phyloP scores from a whole-genome alignment of 345 rosid genomes.

The Orychophragmus violaceus region DNA sequence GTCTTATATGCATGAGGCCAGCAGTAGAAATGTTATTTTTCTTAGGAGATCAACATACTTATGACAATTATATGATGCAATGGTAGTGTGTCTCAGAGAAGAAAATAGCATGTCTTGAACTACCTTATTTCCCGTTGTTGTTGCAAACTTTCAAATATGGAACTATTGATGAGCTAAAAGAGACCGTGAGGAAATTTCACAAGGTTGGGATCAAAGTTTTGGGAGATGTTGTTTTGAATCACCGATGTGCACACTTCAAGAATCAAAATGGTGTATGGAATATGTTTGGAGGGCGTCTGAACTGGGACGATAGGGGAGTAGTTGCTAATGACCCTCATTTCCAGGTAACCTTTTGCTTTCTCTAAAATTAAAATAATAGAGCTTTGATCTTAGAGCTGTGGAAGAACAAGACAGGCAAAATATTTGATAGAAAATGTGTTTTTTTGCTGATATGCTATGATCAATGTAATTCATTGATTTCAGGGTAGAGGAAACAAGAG shows the following conservation, averaged over 20 bases:
- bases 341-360: slow-evolving; percentile 46
- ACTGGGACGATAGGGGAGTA: slow-evolving; percentile 93
- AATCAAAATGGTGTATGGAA: slow-evolving; percentile 92
- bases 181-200: slow-evolving; percentile 57
- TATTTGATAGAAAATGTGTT: background rate
- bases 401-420: background rate
- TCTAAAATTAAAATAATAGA: background rate
- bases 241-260: slow-evolving; percentile 84
- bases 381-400: background rate
- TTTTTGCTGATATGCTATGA: background rate
- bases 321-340: slow-evolving; percentile 96
- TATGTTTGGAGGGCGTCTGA: slow-evolving; percentile 78
- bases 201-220: slow-evolving; percentile 66
- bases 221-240: slow-evolving; percentile 95
- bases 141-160: slow-evolving; percentile 56
- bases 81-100: background rate
- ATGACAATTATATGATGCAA: background rate
- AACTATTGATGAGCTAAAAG: slow-evolving; percentile 72
- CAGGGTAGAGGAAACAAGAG: no score
- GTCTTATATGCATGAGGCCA: no score
- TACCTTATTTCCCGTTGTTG: background rate
- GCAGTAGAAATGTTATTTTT: background rate
- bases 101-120: background rate
- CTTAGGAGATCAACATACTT: background rate
- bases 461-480: no score